These are phyloP conservation scores for Exophiala alcalophila DNA, from an alignment of 2,329 filamentous ascomycete species.

Conservation along the genomic window DNA sequence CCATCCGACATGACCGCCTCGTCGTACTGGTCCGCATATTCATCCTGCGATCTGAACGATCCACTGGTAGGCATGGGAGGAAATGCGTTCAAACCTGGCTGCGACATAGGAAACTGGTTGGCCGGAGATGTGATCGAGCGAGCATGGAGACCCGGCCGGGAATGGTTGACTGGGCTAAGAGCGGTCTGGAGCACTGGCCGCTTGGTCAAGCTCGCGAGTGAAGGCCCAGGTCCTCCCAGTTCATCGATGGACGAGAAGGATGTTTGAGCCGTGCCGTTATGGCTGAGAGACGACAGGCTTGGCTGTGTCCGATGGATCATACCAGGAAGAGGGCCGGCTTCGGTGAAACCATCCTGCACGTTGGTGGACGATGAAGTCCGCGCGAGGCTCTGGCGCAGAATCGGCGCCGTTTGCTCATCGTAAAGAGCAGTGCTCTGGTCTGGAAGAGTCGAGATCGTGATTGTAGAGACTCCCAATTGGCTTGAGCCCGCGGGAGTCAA, in stretches of 20 bases:
- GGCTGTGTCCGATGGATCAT: conserved; percentile 45
- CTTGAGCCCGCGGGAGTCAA: conserved; percentile 38
- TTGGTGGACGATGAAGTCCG: conserved; percentile 68
- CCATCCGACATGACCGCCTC: conserved; percentile 79
- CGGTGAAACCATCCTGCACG: conserved; percentile 85
- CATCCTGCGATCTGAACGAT: conserved; percentile 21
- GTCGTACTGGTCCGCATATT: conserved; percentile 56
- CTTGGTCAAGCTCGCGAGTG: conserved; percentile 55
- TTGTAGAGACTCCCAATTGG: conserved; percentile 52
- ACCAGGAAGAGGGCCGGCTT: conserved; percentile 60
- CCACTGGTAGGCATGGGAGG: conserved; percentile 15
- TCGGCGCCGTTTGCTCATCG: conserved; percentile 87
- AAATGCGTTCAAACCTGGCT: conserved; percentile 27
- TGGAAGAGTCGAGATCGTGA: conserved; percentile 50
- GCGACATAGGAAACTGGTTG: conserved; percentile 44
- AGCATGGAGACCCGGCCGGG: conserved; percentile 74
- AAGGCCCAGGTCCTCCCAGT: conserved; percentile 54
- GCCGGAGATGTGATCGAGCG: conserved; percentile 81
- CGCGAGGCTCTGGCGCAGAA: conserved; percentile 75
- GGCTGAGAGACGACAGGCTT: conserved; percentile 21
- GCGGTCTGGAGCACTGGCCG: conserved; percentile 56
- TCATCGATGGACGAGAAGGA: conserved; percentile 30
- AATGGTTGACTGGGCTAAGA: conserved; percentile 81
- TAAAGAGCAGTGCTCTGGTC: conserved; percentile 80
- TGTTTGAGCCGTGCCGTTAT: conserved; percentile 21